These are phyloP conservation scores for Rubia yunnanensis DNA, from an alignment of 257 asterid species.

Conservation along the genomic window DNA sequence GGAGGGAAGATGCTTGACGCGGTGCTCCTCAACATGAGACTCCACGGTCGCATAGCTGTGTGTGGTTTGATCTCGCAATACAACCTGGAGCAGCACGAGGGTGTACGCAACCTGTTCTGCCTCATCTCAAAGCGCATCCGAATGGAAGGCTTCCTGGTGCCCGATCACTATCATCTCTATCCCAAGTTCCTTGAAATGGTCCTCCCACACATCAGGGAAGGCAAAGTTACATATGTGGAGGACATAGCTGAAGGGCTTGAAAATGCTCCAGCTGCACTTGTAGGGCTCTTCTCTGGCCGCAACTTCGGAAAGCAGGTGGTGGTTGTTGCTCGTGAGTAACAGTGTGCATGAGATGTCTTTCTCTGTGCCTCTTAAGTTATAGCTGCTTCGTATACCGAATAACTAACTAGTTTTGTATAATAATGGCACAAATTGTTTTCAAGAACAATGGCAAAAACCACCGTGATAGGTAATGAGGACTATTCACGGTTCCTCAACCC, in stretches of 20 bases:
- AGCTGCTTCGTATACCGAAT: background rate
- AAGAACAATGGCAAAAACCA: no score
- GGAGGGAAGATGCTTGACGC: slow-evolving; percentile 51
- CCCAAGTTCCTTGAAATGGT: slow-evolving; percentile 29
- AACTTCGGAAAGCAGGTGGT: slow-evolving; percentile 45
- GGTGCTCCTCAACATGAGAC: slow-evolving; percentile 36
- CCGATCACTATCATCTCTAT: slow-evolving; percentile 27
- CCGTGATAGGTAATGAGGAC: no score
- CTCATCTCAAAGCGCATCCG: slow-evolving; percentile 22
- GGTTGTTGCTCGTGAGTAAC: slow-evolving; percentile 26
- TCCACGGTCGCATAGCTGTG: slow-evolving; percentile 30
- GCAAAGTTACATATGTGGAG: slow-evolving; percentile 29
- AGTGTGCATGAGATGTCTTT: background rate
- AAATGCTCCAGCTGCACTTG: slow-evolving; percentile 25
- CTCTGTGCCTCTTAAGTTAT: background rate
- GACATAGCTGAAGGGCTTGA: slow-evolving; percentile 38
- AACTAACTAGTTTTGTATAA: no score
- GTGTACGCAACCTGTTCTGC: slow-evolving; percentile 20
- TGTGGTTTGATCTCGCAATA: slow-evolving; percentile 48
- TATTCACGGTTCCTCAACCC: no score
- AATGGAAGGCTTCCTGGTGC: slow-evolving; percentile 34
- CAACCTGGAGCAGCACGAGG: slow-evolving; percentile 27
- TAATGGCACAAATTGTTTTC: no score
- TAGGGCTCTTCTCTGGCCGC: slow-evolving; percentile 34
- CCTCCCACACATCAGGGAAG: slow-evolving; percentile 29